These are phyloP conservation scores for Pseudoturritis turrita DNA, from an alignment of 345 rosid genomes.

Conservation along the genomic window DNA sequence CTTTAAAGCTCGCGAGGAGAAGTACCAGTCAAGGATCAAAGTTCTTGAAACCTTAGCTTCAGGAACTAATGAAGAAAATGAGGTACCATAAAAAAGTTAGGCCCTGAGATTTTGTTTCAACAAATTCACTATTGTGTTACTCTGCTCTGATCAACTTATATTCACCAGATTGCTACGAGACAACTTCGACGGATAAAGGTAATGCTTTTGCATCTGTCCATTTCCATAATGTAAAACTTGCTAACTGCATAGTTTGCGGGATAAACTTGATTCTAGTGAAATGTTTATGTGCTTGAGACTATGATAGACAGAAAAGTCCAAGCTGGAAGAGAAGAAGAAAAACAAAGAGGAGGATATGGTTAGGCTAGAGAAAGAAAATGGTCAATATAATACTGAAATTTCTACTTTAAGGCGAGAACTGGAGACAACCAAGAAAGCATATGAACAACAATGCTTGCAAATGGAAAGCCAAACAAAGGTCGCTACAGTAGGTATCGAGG, in stretches of 20 bases:
- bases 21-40: constrained; percentile 72
- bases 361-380: constrained; percentile 34
- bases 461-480: constrained; percentile 53
- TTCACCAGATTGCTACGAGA: constrained; percentile 44
- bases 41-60: constrained; percentile 93
- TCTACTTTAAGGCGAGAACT: constrained; percentile 43
- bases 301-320: constrained; percentile 43
- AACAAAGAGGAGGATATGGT: constrained; percentile 37
- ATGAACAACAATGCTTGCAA: constrained; percentile 45
- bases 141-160: constrained; percentile 20
- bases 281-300: constrained; percentile 17
- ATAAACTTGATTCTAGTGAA: neutral
- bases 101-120: neutral
- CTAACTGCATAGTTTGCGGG: neutral
- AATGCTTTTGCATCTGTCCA: constrained; percentile 2
- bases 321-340: constrained; percentile 42
- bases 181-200: constrained; percentile 63
- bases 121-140: neutral
- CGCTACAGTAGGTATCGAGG: constrained; percentile 34
- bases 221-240: neutral
- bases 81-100: constrained; percentile 40
- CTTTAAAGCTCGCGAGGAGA: constrained; percentile 91
- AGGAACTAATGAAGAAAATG: constrained; percentile 59
- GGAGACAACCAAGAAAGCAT: constrained; percentile 42
- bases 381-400: constrained; percentile 31